Percentiles rank a stretch among this genome's conserved stretches.
Evolutionary conservation across 805 yeast species (phyloP).

Genomic region (Candida suzukii): DNA sequence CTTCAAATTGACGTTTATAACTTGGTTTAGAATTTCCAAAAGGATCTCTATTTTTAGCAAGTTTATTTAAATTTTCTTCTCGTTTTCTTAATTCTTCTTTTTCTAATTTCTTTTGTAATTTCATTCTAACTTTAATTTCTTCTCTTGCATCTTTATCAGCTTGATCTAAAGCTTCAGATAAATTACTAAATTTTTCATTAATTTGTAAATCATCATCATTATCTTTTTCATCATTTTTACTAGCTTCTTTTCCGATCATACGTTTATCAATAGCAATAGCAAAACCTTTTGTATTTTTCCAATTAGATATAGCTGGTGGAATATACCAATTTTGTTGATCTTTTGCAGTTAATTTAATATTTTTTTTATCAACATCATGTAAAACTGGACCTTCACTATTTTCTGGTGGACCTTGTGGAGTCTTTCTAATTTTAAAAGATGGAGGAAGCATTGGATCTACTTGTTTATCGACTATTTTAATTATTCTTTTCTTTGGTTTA

Average conservation of each 20-base stretch:
- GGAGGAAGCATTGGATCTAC: constrained; percentile 87
- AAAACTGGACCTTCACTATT: constrained; percentile 46
- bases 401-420: constrained; percentile 57
- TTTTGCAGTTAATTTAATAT: constrained; percentile 54
- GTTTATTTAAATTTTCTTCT: constrained; percentile 41
- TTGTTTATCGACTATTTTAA: constrained; percentile 60
- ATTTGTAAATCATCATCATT: constrained; percentile 31
- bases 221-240: constrained; percentile 13
- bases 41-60: constrained; percentile 37
- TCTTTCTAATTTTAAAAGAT: constrained; percentile 61
- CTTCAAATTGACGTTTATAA: background rate
- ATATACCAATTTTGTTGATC: constrained; percentile 80
- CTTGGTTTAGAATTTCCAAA: background rate
- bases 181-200: constrained; percentile 49
- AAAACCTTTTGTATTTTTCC: constrained; percentile 93
- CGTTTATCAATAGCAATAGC: constrained; percentile 77
- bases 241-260: constrained; percentile 44
- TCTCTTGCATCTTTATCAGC: constrained; percentile 61
- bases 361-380: constrained; percentile 50
- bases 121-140: constrained; percentile 44
- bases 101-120: constrained; percentile 39
- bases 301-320: constrained; percentile 87
- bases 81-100: constrained; percentile 42
- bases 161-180: constrained; percentile 64
- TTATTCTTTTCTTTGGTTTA: constrained; percentile 33